A percentile compares a stretch with the other conserved stretches of the same genome.
These are phyloP conservation scores for Grosmannia serpens DNA, from an alignment of 2,329 filamentous ascomycete species.

Conservation along the genomic window DNA sequence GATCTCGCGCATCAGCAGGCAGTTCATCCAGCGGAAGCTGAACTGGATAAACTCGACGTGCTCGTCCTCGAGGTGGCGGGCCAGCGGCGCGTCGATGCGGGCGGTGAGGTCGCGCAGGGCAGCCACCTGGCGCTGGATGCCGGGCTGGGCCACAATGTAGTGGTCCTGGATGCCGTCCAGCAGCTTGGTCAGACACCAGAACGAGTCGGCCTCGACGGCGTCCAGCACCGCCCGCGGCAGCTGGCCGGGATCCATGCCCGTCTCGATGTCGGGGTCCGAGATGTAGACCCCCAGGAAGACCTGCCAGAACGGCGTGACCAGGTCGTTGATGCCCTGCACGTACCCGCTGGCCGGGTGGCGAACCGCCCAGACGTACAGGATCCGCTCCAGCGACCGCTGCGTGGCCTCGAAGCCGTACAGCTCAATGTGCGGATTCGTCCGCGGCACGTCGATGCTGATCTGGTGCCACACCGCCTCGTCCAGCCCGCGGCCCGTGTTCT, in stretches of 20 bases:
- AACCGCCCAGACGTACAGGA: slow-evolving; percentile 95
- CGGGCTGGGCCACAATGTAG: slow-evolving; percentile 94
- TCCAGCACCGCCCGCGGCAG: slow-evolving; percentile 83
- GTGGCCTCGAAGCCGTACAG: slow-evolving; percentile 95
- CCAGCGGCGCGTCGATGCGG: slow-evolving; percentile 72
- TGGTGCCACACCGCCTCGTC: slow-evolving; percentile 99
- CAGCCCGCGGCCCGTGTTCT: slow-evolving; percentile 30
- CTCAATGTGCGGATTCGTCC: slow-evolving; percentile 91
- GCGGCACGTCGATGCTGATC: slow-evolving; percentile 94
- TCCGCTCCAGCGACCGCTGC: slow-evolving; percentile 84
- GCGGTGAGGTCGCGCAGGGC: slow-evolving; percentile 82
- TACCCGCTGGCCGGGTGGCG: slow-evolving; percentile 95
- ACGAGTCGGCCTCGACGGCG: slow-evolving; percentile 93
- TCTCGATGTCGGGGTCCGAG: slow-evolving; percentile 83
- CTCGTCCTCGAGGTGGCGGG: slow-evolving; percentile 81
- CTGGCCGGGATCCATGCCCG: slow-evolving; percentile 93
- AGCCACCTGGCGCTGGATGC: slow-evolving; percentile 87
- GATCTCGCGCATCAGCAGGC: slow-evolving; percentile 92
- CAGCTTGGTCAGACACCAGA: slow-evolving; percentile 96
- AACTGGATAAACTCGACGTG: slow-evolving; percentile 98
- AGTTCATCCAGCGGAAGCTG: slow-evolving; percentile 99
- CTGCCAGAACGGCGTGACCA: slow-evolving; percentile 96
- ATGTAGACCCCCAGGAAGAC: slow-evolving; percentile 93
- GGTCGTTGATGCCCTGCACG: slow-evolving; percentile 96
- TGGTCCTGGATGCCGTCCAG: slow-evolving; percentile 99